Base-by-base conservation (phyloP, 306 rosid genomes). In the Rosa chinensis region DNA sequence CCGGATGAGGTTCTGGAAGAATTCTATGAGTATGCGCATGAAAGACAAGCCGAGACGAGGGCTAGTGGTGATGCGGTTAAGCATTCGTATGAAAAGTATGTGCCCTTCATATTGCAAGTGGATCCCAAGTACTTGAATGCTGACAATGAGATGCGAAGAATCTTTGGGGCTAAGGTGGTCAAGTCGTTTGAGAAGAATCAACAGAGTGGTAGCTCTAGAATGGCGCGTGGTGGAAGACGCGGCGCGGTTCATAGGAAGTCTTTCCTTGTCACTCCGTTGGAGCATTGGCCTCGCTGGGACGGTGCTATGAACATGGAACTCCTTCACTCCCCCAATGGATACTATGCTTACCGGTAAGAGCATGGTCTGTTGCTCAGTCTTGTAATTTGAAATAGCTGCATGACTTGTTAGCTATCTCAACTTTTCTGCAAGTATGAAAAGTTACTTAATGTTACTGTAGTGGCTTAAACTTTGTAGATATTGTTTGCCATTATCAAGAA, bases 101-200 rank as follows among this genome's bases (percentile, higher is more conserved):
- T 79, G 10, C 44, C 78, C 75, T 86, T 87, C 14, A 23, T 86
- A 10, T 73, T 93, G 59, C 91, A 84, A 82, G 94, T 91, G 80
- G 98, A 96, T 87, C 91, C 97, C 50, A 96, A 93, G 81, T 88
- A 74, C 79, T 87, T 95, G 80, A 93, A 93, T 89, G 99, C 97
- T 0, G 97, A 92, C 74, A 90, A 93, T 81, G 99, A 93, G 82
- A 88, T 96, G 62, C 88, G 85, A 69, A 89, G 99, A 84, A 93
- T 93, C 81, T 93, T 96, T 90, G 98, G 99, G 78, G 88, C 98
- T 6, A 96, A 96, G 88, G 98, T 96, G 70, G 96, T 93, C 73
- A 93, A 91, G 81, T 93, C 97, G 16, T 91, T 91, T 71, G 99
- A 93, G 90, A 90, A 81, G 86, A 89, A 80, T 79, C 84, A 88